Evolutionary conservation across 306 rosid genomes (phyloP).

Genomic region (Myrica gale): DNA sequence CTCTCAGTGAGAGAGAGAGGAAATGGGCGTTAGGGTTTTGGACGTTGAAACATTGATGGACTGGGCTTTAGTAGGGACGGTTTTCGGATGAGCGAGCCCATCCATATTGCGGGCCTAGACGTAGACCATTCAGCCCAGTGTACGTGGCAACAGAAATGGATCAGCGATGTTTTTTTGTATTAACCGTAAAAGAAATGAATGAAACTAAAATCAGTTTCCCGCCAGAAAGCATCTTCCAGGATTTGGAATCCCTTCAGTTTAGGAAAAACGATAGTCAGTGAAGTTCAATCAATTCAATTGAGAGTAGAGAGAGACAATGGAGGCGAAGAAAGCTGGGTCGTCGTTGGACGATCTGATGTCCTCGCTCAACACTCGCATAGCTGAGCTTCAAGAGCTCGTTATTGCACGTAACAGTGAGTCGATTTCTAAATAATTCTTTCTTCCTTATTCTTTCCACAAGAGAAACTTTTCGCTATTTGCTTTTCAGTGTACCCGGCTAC

Average conservation of each 20-base stretch:
- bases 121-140: no score
- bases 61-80: no score
- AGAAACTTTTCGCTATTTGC: background rate
- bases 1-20: background rate
- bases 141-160: no score
- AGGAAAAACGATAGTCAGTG: no score
- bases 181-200: no score
- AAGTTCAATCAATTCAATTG: slow-evolving; percentile 6
- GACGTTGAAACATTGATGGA: background rate
- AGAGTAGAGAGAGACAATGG: slow-evolving; percentile 39
- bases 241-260: no score
- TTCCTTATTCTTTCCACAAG: background rate
- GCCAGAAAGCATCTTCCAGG: background rate
- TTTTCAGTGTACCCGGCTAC: slow-evolving; percentile 73
- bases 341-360: slow-evolving; percentile 61
- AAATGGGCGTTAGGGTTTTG: background rate
- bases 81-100: no score
- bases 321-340: slow-evolving; percentile 51
- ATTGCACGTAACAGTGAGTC: slow-evolving; percentile 78
- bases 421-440: background rate
- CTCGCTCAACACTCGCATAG: slow-evolving; percentile 64
- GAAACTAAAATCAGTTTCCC: background rate
- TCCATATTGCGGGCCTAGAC: no score
- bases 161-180: no score
- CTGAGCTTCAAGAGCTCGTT: slow-evolving; percentile 83